Evolutionary conservation across 148 eudicot species (phyloP).

Genomic region (Arbutus unedo): DNA sequence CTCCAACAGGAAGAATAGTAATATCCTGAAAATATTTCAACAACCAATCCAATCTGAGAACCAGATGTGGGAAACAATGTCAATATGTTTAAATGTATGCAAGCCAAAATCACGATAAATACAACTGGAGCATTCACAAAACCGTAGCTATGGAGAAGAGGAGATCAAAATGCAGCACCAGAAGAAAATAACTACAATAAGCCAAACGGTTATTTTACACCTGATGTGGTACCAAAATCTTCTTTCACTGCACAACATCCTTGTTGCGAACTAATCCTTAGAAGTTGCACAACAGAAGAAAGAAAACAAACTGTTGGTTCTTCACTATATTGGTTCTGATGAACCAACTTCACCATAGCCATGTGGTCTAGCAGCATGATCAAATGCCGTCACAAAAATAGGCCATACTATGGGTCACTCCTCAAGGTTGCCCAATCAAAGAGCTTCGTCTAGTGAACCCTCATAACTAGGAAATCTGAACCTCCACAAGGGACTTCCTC

Average conservation of each 20-base stretch:
- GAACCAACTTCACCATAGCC: background rate
- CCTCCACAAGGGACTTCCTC: background rate
- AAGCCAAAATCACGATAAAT: background rate
- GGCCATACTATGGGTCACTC: background rate
- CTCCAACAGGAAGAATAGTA: slow-evolving; percentile 85
- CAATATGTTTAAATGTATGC: background rate
- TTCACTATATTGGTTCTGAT: too few species aligned
- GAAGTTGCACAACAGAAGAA: background rate
- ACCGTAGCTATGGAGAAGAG: background rate
- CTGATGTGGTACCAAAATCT: background rate
- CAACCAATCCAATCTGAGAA: background rate
- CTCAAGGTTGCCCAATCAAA: background rate
- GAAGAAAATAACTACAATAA: slow-evolving; percentile 2
- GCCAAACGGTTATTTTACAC: background rate
- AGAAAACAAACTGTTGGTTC: background rate
- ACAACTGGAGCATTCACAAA: slow-evolving; percentile 7
- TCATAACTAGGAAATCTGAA: background rate
- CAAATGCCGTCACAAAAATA: background rate
- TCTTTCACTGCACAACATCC: background rate
- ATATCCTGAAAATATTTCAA: slow-evolving; percentile 53
- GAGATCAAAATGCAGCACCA: background rate
- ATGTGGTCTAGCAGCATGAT: background rate
- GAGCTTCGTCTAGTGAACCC: background rate
- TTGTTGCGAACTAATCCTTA: background rate
- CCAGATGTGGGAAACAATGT: slow-evolving; percentile 2